Evolutionary conservation across 148 eudicot species (phyloP), one percentile per base, ranked within the genome.

Genomic region (Spergularia marina): DNA sequence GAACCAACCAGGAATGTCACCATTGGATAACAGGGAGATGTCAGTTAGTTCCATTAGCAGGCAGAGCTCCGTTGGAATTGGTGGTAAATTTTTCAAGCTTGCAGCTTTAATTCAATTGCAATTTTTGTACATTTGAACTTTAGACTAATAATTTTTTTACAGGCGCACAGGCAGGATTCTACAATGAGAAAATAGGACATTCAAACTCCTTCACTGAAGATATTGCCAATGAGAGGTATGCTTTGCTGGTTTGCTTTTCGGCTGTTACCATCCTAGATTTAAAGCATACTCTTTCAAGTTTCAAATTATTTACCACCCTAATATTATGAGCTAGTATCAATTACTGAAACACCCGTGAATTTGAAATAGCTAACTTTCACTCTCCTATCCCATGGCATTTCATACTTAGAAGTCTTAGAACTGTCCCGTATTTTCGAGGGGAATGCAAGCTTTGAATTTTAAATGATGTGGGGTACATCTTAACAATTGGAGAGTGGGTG

Each of bases 151-250:
- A 52, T 68, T 75, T 55, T 68, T 70, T 74, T 79, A 74, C 89
- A 85, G 90, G 85, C 83, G 84, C 85, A 62, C 81, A 68, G 76
- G 74, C 85, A 66, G 88, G 90, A 68, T 83, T 85, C 70, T 79
- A 80, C 57, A 78, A 80, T 74, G 90, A 84, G 40, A 87, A 78
- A 41, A 75, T 78, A 71, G 90, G 82, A 30, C 81, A 69, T 47
- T 72, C 82, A 55, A 82, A 78, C 79, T 82, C 87, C 47, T 74
- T 82, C 59, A 21, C 76, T 44, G 93, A 86, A 76, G 87, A 85
- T 61, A 51, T 76, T 77, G 72, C 86, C 21, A 80, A 80, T 82
- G 90, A 91, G 36, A 82, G 96, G 93, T 90, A 83, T 68, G 57
- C 25, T 75, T 62, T 75, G 62, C 65, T 68, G 57, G 17, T 75